A percentile compares a stretch with the other conserved stretches of the same genome.
phyloP scores from a whole-genome alignment of 345 rosid genomes.

The Hypericum perforatum region DNA sequence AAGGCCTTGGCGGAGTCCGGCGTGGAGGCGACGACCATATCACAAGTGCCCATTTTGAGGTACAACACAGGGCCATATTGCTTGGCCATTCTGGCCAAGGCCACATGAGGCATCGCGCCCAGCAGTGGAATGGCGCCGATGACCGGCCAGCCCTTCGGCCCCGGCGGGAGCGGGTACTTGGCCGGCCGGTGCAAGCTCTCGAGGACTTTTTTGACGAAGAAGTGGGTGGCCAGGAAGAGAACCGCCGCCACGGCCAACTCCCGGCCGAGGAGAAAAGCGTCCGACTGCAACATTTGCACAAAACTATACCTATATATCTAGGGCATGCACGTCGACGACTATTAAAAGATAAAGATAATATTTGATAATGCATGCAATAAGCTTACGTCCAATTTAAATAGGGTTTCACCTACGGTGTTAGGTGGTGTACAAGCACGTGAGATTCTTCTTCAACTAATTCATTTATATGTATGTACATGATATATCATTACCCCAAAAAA shows the following conservation, averaged over 20 bases:
- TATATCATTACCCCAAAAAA: too few species aligned
- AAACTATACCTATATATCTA: too few species aligned
- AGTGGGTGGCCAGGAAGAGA: background rate
- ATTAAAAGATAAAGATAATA: too few species aligned
- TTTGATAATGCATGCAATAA: too few species aligned
- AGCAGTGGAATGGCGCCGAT: slow-evolving; percentile 46
- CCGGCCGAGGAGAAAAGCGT: background rate
- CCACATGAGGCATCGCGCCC: slow-evolving; percentile 47
- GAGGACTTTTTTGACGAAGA: background rate
- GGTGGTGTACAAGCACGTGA: too few species aligned
- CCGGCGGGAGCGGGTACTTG: slow-evolving; percentile 27
- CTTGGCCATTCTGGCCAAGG: slow-evolving; percentile 38
- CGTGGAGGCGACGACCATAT: slow-evolving; percentile 50
- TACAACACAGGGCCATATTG: slow-evolving; percentile 43
- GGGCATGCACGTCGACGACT: too few species aligned
- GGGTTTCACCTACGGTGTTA: too few species aligned
- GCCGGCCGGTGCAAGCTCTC: background rate
- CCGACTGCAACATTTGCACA: too few species aligned
- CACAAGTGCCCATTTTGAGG: slow-evolving; percentile 41
- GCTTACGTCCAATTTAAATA: too few species aligned
- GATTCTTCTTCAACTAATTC: too few species aligned
- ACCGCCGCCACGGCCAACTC: background rate
- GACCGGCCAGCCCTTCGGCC: slow-evolving; percentile 51
- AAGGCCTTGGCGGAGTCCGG: slow-evolving; percentile 47
- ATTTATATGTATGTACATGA: too few species aligned